A percentile compares a stretch with the other conserved stretches of the same genome.
Evolutionary conservation across 805 yeast genomes (phyloP).

Genomic region (Kregervanrija fluxuum): DNA sequence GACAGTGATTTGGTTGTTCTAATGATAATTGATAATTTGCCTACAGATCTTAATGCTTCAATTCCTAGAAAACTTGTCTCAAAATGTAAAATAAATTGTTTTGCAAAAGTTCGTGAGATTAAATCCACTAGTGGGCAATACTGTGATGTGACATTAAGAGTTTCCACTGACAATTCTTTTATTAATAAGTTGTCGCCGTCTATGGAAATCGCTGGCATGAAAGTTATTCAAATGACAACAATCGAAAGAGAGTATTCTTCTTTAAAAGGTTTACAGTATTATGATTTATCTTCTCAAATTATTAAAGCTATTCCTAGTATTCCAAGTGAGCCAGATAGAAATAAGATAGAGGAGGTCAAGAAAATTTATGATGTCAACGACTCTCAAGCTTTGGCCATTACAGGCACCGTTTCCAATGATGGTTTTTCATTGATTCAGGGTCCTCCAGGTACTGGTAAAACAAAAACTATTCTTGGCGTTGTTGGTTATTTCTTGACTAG

Average conservation of each 20-base stretch:
- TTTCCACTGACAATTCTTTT: constrained; percentile 46
- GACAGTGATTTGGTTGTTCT: constrained; percentile 75
- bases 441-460: constrained; percentile 99
- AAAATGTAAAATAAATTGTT: constrained; percentile 42
- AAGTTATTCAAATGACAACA: constrained; percentile 82
- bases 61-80: constrained; percentile 13
- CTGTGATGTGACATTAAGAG: constrained; percentile 69
- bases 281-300: constrained; percentile 65
- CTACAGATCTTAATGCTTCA: constrained; percentile 20
- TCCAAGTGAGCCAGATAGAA: constrained; percentile 29
- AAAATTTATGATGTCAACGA: constrained; percentile 56
- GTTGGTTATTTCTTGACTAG: constrained; percentile 66
- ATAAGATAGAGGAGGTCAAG: constrained; percentile 37
- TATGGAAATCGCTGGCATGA: constrained; percentile 56
- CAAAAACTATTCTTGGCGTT: constrained; percentile 91
- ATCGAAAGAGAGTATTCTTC: constrained; percentile 90
- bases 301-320: constrained; percentile 55
- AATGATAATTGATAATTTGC: constrained; percentile 40
- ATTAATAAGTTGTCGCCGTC: constrained; percentile 54
- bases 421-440: constrained; percentile 95
- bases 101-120: constrained; percentile 74
- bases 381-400: constrained; percentile 88
- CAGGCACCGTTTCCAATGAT: constrained; percentile 53
- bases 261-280: constrained; percentile 71
- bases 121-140: constrained; percentile 58